phyloP scores from a whole-genome alignment of 2,329 filamentous ascomycete genomes.

The Penicillium sp. region DNA sequence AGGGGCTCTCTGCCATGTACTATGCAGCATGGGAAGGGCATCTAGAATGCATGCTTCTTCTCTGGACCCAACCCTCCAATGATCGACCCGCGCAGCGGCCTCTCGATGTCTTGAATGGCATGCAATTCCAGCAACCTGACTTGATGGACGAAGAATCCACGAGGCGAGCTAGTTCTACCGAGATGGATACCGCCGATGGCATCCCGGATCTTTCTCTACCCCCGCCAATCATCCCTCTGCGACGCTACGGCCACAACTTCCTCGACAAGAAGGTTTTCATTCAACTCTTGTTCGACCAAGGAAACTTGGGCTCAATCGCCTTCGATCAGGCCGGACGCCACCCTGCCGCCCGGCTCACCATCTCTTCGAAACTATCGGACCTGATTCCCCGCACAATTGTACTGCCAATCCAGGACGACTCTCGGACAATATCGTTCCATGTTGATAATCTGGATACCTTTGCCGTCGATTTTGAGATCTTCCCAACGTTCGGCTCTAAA shows the following conservation, averaged over 20 bases:
- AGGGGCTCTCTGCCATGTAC: conserved; percentile 90
- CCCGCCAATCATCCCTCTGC: conserved; percentile 90
- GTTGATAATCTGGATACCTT: conserved; percentile 92
- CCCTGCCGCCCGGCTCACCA: conserved; percentile 87
- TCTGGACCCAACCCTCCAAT: conserved; percentile 49
- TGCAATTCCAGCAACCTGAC: conserved; percentile 29
- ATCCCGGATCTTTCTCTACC: conserved; percentile 91
- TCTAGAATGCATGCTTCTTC: conserved; percentile 85
- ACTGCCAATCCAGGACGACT: conserved; percentile 93
- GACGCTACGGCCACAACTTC: conserved; percentile 97
- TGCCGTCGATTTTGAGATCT: conserved; percentile 94
- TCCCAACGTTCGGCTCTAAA: conserved; percentile 94
- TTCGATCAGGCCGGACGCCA: conserved; percentile 98
- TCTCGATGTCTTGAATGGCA: conserved; percentile 35
- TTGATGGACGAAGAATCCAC: conserved; percentile 27
- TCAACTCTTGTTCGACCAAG: conserved; percentile 83
- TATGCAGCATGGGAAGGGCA: conserved; percentile 99
- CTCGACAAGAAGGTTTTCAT: conserved; percentile 96
- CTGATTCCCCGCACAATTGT: conserved; percentile 95
- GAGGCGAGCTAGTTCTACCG: conserved; percentile 53
- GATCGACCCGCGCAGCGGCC: conserved; percentile 27
- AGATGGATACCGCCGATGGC: conserved; percentile 71
- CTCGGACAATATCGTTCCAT: conserved; percentile 89
- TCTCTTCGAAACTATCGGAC: conserved; percentile 94
- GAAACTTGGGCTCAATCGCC: conserved; percentile 65